These are phyloP conservation scores for Pogostemon cablin DNA, from an alignment of 257 asterid genomes.

Conservation along the genomic window DNA sequence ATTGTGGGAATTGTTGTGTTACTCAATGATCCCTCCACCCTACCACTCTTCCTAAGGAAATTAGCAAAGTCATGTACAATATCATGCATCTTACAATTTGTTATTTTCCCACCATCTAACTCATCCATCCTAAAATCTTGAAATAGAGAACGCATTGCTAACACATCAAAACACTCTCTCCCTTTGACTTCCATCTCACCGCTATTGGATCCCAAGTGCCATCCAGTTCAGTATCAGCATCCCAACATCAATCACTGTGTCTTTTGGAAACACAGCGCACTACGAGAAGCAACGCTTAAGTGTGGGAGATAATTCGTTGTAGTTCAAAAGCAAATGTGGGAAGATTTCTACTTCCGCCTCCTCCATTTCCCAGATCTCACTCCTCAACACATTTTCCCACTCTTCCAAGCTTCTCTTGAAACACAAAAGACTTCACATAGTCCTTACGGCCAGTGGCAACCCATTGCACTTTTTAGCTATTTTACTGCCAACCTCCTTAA, in stretches of 20 bases:
- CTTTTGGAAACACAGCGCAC: conserved; percentile 50
- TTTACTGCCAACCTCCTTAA: not conserved
- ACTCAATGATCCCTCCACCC: not conserved
- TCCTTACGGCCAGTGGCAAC: not conserved
- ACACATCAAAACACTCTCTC: conserved; percentile 14
- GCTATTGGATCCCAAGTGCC: conserved; percentile 28
- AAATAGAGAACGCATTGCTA: conserved; percentile 29
- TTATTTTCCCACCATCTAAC: not conserved
- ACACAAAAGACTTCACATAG: not conserved
- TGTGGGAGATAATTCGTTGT: conserved; percentile 40
- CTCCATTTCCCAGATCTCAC: not conserved
- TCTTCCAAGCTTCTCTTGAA: not conserved
- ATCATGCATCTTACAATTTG: conserved; percentile 25
- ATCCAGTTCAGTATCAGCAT: conserved; percentile 44
- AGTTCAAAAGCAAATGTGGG: not conserved
- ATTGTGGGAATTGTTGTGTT: not conserved
- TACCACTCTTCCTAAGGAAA: not conserved
- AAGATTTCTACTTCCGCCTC: too few species aligned
- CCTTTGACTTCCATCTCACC: conserved; percentile 35
- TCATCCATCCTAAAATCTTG: not conserved
- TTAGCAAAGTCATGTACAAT: conserved; percentile 28
- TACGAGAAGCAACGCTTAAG: conserved; percentile 51
- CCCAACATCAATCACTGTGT: conserved; percentile 36
- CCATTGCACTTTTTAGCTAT: not conserved
- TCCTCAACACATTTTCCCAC: not conserved